These are phyloP conservation scores for Graphilbum sp. DNA, from an alignment of 2,329 filamentous ascomycete genomes.

Conservation along the genomic window DNA sequence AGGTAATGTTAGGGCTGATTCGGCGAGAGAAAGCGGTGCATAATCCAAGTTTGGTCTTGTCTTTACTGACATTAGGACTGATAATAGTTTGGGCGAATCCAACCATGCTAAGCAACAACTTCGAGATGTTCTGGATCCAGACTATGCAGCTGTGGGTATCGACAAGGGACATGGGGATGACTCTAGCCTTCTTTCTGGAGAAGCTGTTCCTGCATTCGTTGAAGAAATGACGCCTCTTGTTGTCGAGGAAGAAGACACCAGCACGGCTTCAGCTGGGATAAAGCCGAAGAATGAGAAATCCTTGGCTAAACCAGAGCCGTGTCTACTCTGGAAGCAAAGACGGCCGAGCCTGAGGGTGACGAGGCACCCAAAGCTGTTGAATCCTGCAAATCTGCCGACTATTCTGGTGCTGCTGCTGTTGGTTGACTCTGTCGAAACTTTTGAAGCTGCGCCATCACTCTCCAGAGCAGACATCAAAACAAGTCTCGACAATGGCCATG, in stretches of 20 bases:
- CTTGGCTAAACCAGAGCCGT: too few relatives aligned
- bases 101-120: constrained; percentile 4
- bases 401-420: too few relatives aligned
- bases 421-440: too few relatives aligned
- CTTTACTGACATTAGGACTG: constrained; percentile 4
- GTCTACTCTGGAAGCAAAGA: too few relatives aligned
- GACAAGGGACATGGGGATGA: neutral
- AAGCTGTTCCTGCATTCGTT: constrained; percentile 3
- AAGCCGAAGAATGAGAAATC: constrained; percentile 1
- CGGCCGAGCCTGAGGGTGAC: too few relatives aligned
- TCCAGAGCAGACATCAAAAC: too few relatives aligned
- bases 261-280: too few relatives aligned
- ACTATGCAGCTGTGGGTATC: constrained; percentile 1
- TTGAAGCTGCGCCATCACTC: too few relatives aligned
- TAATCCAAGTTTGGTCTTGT: neutral
- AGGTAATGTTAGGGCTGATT: constrained; percentile 3
- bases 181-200: neutral
- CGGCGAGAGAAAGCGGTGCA: neutral
- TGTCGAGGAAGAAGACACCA: neutral
- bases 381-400: too few relatives aligned
- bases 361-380: too few relatives aligned
- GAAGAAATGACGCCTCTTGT: neutral
- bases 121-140: constrained; percentile 4
- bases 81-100: constrained; percentile 4
- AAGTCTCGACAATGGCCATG: too few relatives aligned